Conservation (phyloP, 2,329 filamentous ascomycete species). For the Fusarium guadeloupense region DNA sequence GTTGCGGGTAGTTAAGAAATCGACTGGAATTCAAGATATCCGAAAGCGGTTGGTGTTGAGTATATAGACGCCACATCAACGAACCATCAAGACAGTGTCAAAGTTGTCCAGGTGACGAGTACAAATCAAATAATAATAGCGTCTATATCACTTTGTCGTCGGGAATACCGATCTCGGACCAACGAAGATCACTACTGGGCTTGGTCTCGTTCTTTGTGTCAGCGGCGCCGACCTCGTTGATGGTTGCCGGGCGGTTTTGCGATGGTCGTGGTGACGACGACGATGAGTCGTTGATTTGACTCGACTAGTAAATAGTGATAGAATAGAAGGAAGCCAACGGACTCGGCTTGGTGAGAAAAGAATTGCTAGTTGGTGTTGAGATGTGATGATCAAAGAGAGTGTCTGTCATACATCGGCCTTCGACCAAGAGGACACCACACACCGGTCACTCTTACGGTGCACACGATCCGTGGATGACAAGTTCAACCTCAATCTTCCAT, state of each 20-base stretch:
- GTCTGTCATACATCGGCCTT: conserved; percentile 17
- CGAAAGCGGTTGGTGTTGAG: conserved; percentile 41
- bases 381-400: conserved; percentile 7
- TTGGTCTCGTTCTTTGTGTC: conserved; percentile 32
- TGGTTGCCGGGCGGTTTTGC: conserved; percentile 27
- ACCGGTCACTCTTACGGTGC: conserved; percentile 3
- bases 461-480: conserved; percentile 22
- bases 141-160: conserved; percentile 18
- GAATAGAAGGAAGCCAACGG: neutral
- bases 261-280: conserved; percentile 14
- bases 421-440: conserved; percentile 16
- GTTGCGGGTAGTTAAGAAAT: conserved; percentile 34
- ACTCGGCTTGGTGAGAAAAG: neutral
- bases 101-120: conserved; percentile 38
- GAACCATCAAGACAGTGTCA: conserved; percentile 22
- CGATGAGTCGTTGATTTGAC: neutral
- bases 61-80: conserved; percentile 31
- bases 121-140: conserved; percentile 27
- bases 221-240: conserved; percentile 32
- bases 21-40: conserved; percentile 39
- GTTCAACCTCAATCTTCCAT: conserved; percentile 7
- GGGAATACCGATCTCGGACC: conserved; percentile 35
- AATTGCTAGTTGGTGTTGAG: conserved; percentile 11
- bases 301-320: neutral
- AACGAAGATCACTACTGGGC: conserved; percentile 31